Base-by-base conservation (phyloP, 441 rosid species). In the Gossypium armourianum region DNA sequence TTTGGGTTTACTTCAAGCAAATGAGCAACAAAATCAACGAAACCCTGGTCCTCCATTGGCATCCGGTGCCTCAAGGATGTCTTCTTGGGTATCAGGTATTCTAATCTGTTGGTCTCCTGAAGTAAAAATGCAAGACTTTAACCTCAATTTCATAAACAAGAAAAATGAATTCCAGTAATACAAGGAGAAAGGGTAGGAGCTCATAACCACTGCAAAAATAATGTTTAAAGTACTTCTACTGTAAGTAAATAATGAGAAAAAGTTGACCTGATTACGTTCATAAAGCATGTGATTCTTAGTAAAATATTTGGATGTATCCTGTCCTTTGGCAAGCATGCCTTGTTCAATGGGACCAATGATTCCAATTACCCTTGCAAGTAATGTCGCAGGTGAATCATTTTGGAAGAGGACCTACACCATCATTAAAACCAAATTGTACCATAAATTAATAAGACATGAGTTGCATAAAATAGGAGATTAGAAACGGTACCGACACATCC, bases 41-140 rank as follows among this genome's bases (percentile, higher is more conserved):
- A 93, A 17, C 96, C 98, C 79, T 88, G 97, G 76, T 93, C 98
- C 26, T 96, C 98, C 96, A 91, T 93, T 3, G 93, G 95, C 74
- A 93, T 72, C 32, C 98, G 84, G 74, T 88, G 97, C 81, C 92
- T 84, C 75, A 93, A 72, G 40, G 96, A 93, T 70, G 97, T 83
- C 87, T 86, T 90, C 79, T 94, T 91, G 0, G 96, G 96, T 73
- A 94, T 90, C 75, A 91, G 74, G 77, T 88, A 91, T 68, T 94
- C 98, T 73, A 94, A 77, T 78, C 89, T 82, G 83, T 78, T 91
- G 29, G 86, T 81, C 49, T 90, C 98, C 98, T 93, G 93, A 76
- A 73, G 73, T 58, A 74, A 32, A 65, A 1, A 32, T 32, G 43
- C 43, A 32, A 32, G 43, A 32, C 43, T 32, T 32, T 32, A 32